Evolutionary conservation across 495 filamentous ascomycete species (phyloP).

Genomic region (Chaetomium cochliodes): DNA sequence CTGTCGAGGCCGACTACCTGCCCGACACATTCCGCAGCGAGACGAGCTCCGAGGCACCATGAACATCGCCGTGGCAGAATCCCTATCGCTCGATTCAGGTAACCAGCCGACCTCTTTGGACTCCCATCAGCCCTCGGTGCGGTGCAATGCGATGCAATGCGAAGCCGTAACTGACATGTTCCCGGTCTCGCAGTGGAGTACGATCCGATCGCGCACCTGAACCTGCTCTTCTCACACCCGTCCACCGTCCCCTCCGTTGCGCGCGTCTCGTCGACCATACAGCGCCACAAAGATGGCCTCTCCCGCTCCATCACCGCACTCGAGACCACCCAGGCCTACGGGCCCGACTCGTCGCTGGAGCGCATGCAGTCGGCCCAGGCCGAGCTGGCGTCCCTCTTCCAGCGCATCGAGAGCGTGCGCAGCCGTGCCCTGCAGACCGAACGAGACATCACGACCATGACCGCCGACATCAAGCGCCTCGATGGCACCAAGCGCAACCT

Average conservation of each 20-base stretch:
- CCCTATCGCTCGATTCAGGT: conserved; percentile 54
- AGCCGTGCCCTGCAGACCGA: conserved; percentile 88
- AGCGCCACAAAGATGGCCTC: conserved; percentile 78
- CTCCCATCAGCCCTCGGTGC: too few species aligned
- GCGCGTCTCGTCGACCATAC: conserved; percentile 67
- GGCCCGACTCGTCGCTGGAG: conserved; percentile 81
- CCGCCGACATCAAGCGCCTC: conserved; percentile 95
- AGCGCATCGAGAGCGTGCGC: conserved; percentile 92
- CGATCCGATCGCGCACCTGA: conserved; percentile 89
- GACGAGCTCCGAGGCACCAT: conserved; percentile 33
- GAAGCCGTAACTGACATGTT: conserved; percentile 30
- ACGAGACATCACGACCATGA: conserved; percentile 96
- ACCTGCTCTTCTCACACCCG: conserved; percentile 89
- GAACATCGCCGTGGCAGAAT: conserved; percentile 45
- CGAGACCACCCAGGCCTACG: conserved; percentile 77
- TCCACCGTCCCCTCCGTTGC: conserved; percentile 78
- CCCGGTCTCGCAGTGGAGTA: conserved; percentile 68
- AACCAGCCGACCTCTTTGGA: conserved; percentile 16
- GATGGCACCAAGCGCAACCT: conserved; percentile 96
- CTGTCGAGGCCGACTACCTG: not conserved
- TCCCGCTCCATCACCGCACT: conserved; percentile 74
- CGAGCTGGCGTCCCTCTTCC: conserved; percentile 85
- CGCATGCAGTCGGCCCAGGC: conserved; percentile 87
- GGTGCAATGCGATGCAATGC: too few species aligned
- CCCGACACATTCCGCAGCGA: conserved; percentile 9